These are phyloP conservation scores for Annulohypoxylon stygium DNA, from an alignment of 495 filamentous ascomycete species.

Conservation along the genomic window DNA sequence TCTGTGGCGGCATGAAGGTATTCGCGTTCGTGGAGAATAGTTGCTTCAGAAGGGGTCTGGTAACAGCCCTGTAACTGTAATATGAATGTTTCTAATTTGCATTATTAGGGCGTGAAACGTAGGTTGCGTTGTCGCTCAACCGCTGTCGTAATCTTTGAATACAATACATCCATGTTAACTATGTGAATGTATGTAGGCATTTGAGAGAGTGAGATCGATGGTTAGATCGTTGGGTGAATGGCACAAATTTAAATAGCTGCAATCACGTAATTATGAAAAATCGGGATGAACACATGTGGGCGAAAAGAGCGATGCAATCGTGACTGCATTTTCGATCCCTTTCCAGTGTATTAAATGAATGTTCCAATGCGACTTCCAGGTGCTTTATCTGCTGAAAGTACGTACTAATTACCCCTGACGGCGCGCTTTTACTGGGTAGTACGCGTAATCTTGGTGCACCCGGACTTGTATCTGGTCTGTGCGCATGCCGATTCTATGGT, in stretches of 20 bases:
- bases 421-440: conserved; percentile 12
- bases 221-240: background rate
- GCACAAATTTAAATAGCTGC: background rate
- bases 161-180: background rate
- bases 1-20: too few relatives aligned
- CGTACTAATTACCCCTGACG: conserved; percentile 12
- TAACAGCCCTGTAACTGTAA: background rate
- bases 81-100: background rate
- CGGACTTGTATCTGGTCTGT: conserved; percentile 5
- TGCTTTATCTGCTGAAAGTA: conserved; percentile 4
- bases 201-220: background rate
- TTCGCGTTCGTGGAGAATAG: too few relatives aligned
- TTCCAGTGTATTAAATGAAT: background rate
- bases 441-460: conserved; percentile 29
- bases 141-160: background rate
- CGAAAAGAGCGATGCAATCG: background rate
- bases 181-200: background rate
- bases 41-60: background rate
- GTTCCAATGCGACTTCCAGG: background rate
- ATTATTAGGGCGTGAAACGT: background rate
- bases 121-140: background rate
- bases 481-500: conserved; percentile 1
- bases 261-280: conserved; percentile 11
- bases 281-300: background rate
- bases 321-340: background rate